Conservation (phyloP, 345 rosid genomes). For the Hevea brasiliensis region DNA sequence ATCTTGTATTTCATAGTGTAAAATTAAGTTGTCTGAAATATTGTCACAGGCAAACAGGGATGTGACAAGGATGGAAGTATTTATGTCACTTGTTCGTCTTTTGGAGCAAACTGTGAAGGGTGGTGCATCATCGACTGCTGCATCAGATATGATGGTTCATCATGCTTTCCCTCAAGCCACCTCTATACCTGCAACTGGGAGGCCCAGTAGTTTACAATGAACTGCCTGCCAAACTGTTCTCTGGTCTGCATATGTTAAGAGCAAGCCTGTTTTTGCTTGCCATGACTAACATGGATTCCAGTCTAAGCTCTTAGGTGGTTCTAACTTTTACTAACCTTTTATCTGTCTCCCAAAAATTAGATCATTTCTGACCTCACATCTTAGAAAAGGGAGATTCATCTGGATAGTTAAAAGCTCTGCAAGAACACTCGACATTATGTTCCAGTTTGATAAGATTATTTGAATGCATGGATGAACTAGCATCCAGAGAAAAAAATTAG, state of each 20-base stretch:
- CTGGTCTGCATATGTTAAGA: conserved; percentile 51
- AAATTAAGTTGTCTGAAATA: neutral
- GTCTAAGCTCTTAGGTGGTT: conserved; percentile 32
- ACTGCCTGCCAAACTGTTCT: conserved; percentile 15
- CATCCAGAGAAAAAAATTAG: neutral
- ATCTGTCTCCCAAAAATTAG: conserved; percentile 20
- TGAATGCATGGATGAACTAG: conserved; percentile 5
- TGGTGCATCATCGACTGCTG: conserved; percentile 34
- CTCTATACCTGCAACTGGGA: conserved; percentile 52
- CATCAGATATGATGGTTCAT: conserved; percentile 48
- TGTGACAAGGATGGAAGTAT: conserved; percentile 89
- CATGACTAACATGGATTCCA: conserved; percentile 56
- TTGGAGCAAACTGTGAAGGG: conserved; percentile 75
- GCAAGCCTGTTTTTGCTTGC: conserved; percentile 46
- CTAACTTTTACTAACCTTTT: conserved; percentile 27
- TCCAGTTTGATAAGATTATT: neutral
- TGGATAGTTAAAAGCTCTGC: conserved; percentile 18
- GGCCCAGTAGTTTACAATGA: conserved; percentile 49
- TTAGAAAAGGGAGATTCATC: conserved; percentile 14
- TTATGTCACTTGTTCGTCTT: conserved; percentile 77
- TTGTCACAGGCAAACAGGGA: conserved; percentile 75
- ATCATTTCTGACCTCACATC: conserved; percentile 14
- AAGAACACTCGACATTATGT: conserved; percentile 10
- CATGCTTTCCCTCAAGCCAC: conserved; percentile 43
- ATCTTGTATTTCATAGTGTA: neutral